Evolutionary conservation across 2,329 filamentous ascomycete species (phyloP).

Genomic region (Clarireedia paspali): DNA sequence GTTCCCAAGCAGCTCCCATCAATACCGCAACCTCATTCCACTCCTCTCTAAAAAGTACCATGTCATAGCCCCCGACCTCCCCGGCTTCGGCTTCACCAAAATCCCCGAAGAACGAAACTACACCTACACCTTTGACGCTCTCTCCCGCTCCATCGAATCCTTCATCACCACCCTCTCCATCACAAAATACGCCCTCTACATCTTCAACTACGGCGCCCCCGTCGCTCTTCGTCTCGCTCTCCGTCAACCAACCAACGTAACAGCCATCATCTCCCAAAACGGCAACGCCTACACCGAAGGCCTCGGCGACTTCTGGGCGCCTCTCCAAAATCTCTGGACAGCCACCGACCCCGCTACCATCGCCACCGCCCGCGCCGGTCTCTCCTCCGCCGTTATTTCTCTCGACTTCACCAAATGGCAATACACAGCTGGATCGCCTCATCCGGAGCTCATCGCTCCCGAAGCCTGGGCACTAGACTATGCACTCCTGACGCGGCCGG

Average conservation of each 20-base stretch:
- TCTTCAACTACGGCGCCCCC: conserved; percentile 58
- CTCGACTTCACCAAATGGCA: conserved; percentile 21
- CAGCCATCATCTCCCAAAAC: conserved; percentile 50
- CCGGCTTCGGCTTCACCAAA: conserved; percentile 51
- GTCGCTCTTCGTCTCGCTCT: conserved; percentile 46
- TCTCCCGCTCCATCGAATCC: conserved; percentile 39
- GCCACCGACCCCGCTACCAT: conserved; percentile 9
- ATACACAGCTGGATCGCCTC: conserved; percentile 15
- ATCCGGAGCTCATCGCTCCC: conserved; percentile 12
- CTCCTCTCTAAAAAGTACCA: conserved; percentile 33
- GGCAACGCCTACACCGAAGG: conserved; percentile 54
- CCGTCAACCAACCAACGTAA: conserved; percentile 37
- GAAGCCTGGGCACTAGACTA: conserved; percentile 39
- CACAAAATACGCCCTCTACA: conserved; percentile 44
- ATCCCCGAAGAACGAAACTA: conserved; percentile 41
- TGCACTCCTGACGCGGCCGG: conserved; percentile 40
- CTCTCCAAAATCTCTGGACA: conserved; percentile 17
- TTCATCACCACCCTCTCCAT: conserved; percentile 43
- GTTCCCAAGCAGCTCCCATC: conserved; percentile 37
- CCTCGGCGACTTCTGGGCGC: conserved; percentile 33
- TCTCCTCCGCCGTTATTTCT: conserved; percentile 8
- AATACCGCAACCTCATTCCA: conserved; percentile 39
- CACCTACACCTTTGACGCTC: conserved; percentile 45
- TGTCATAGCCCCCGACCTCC: conserved; percentile 49
- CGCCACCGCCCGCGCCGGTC: conserved; percentile 5